Evolutionary conservation across 805 yeast genomes (phyloP).

Genomic region (Nakazawaea siamensis): DNA sequence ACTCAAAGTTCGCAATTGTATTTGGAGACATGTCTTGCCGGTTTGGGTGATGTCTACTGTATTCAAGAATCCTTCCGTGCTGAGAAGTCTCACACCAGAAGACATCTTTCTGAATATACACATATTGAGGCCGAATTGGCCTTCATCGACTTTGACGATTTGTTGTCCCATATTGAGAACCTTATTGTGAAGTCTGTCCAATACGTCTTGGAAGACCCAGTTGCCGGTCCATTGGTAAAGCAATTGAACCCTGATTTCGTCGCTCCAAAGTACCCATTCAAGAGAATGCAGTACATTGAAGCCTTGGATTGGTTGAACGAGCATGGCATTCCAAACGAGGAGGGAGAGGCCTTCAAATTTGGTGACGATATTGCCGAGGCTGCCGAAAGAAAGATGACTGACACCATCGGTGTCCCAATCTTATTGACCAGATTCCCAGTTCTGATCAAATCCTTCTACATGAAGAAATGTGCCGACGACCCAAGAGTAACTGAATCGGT

Average conservation of each 20-base stretch:
- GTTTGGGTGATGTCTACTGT: constrained; percentile 95
- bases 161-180: constrained; percentile 78
- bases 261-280: constrained; percentile 80
- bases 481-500: constrained; percentile 96
- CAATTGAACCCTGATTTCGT: constrained; percentile 89
- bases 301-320: constrained; percentile 97
- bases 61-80: constrained; percentile 99
- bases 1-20: constrained; percentile 97
- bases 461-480: constrained; percentile 87
- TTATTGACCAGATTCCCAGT: constrained; percentile 92
- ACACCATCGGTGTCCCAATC: constrained; percentile 86
- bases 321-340: constrained; percentile 90
- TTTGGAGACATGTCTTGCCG: constrained; percentile 92
- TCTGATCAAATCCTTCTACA: constrained; percentile 95
- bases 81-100: constrained; percentile 96
- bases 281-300: constrained; percentile 82
- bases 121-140: constrained; percentile 94
- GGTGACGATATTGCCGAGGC: constrained; percentile 99
- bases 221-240: constrained; percentile 82
- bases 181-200: constrained; percentile 62
- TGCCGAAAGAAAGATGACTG: constrained; percentile 98
- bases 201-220: constrained; percentile 79
- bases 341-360: constrained; percentile 83
- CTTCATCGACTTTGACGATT: constrained; percentile 79
- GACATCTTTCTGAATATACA: constrained; percentile 95